Base-by-base conservation (phyloP, 306 rosid species). In the Glycine tomentella region DNA sequence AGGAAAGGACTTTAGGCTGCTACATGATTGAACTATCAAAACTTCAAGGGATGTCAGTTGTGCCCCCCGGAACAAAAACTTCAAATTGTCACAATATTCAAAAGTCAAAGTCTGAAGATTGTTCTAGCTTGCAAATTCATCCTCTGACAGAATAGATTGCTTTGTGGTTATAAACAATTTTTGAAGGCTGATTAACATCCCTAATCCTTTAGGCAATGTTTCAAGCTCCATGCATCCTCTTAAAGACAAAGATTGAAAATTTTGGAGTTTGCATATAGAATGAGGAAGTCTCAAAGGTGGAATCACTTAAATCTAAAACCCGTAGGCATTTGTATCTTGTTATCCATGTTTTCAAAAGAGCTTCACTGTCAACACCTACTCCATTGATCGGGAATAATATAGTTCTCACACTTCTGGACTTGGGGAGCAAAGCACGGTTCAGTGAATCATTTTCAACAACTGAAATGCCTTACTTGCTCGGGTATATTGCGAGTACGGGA, bases 171-270 rank as follows among this genome's bases (percentile, higher is more conserved):
- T 59, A 20, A 4, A 5, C 44, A 79, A 1, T 2, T 15, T 5
- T 15, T 33, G 83, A 38, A 80, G 64, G 59, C 53, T 80, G 72
- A 59, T 38, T 14, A 64, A 64, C 49, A 34, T 64, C 25, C 70
- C 70, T 3, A 64, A 14, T 64, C 70, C 70, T 11, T 34, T 38
- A 13, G 70, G 70, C 49, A 64, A 64, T 36, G 48, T 34, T 11
- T 64, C 38, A 64, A 64, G 70, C 20, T 64, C 49, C 49, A 64
- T 0, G 45, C 70, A 64, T 64, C 49, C 70, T 6, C 49, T 64
- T 2, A 34, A 2, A 6, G 49, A 36, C 9, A 64, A 13, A 64
- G 1, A 1, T 13, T 12, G 20, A 25, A 64, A 64, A 64, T 13
- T 64, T 64, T 64, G 70, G 70, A 64, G 70, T 64, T 36, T 64